These are phyloP conservation scores for Alloascoidea hylecoeti DNA, from an alignment of 805 yeast species.

Conservation along the genomic window DNA sequence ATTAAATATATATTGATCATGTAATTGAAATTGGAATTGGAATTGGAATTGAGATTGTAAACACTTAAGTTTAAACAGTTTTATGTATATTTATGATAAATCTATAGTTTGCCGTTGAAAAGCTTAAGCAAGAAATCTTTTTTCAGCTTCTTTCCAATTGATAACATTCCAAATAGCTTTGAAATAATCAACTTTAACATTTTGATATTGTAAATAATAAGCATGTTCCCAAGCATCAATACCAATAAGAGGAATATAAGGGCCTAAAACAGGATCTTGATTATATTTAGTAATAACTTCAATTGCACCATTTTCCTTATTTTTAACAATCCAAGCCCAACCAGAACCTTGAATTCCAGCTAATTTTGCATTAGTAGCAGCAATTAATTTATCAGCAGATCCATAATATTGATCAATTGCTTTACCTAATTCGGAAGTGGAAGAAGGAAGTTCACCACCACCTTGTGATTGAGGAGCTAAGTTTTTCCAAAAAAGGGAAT, in stretches of 20 bases:
- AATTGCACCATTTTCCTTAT: slow-evolving; percentile 57
- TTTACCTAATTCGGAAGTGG: slow-evolving; percentile 40
- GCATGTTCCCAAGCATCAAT: slow-evolving; percentile 98
- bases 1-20: too few relatives aligned
- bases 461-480: slow-evolving; percentile 62
- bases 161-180: slow-evolving; percentile 89
- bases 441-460: slow-evolving; percentile 58
- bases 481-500: slow-evolving; percentile 77
- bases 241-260: slow-evolving; percentile 65
- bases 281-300: slow-evolving; percentile 73
- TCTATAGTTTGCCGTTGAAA: too few relatives aligned
- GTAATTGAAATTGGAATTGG: too few relatives aligned
- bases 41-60: too few relatives aligned
- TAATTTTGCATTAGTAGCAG: slow-evolving; percentile 49
- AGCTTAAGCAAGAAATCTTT: slow-evolving; percentile 40
- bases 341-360: slow-evolving; percentile 94
- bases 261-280: slow-evolving; percentile 74
- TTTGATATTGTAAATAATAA: slow-evolving; percentile 84
- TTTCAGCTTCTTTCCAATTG: slow-evolving; percentile 86
- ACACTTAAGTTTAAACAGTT: too few relatives aligned
- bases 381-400: slow-evolving; percentile 51
- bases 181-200: slow-evolving; percentile 85
- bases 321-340: slow-evolving; percentile 86
- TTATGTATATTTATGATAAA: too few relatives aligned
- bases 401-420: slow-evolving; percentile 58